phyloP scores from a whole-genome alignment of 352 stramenopile genomes.

The Phytophthora kernoviae region DNA sequence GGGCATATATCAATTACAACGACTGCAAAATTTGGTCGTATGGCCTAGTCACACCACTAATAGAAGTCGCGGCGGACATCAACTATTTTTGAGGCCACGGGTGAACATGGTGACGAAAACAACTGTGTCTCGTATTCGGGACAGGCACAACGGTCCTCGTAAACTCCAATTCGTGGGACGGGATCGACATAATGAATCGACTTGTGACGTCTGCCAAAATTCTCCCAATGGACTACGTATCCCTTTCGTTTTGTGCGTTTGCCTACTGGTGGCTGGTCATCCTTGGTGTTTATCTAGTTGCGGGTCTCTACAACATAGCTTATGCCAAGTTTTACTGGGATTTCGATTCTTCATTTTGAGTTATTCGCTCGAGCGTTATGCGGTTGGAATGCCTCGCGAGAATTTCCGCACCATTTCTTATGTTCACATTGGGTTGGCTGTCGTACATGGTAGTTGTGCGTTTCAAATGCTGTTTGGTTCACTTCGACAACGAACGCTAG shows the following conservation, averaged over 20 bases:
- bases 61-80: too few relatives aligned
- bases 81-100: too few relatives aligned
- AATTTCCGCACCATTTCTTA: slow-evolving; percentile 23
- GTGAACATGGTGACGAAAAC: too few relatives aligned
- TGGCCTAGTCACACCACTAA: too few relatives aligned
- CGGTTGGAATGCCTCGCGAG: slow-evolving; percentile 25
- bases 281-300: slow-evolving; percentile 14
- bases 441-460: slow-evolving; percentile 16
- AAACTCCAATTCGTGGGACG: too few relatives aligned
- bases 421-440: slow-evolving; percentile 25
- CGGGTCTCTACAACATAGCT: slow-evolving; percentile 15
- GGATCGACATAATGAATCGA: too few relatives aligned
- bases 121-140: too few relatives aligned
- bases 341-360: slow-evolving; percentile 22
- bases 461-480: slow-evolving; percentile 13
- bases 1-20: slow-evolving; percentile 6
- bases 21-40: background rate
- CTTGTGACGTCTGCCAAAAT: background rate
- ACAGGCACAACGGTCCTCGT: too few relatives aligned
- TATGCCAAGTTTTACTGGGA: slow-evolving; percentile 34
- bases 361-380: slow-evolving; percentile 24
- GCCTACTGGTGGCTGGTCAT: slow-evolving; percentile 31
- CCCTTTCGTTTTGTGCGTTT: slow-evolving; percentile 13
- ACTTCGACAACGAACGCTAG: slow-evolving; percentile 1
- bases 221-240: slow-evolving; percentile 8